These are phyloP conservation scores for Leptographium procerum DNA, from an alignment of 2,329 filamentous ascomycete species.

Conservation along the genomic window DNA sequence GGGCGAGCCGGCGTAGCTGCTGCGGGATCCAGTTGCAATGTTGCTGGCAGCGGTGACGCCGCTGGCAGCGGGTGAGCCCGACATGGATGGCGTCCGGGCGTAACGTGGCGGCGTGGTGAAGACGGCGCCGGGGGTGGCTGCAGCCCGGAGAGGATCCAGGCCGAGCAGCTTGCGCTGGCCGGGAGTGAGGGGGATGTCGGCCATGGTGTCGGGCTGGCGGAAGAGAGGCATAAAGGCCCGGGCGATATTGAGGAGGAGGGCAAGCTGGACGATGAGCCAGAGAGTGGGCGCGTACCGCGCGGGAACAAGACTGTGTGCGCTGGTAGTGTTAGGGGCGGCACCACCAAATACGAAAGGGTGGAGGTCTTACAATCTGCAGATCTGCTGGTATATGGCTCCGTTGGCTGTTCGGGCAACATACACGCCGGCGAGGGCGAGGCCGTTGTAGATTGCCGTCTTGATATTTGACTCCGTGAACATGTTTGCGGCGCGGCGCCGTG, in stretches of 20 bases:
- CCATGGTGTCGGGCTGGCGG: slow-evolving; percentile 61
- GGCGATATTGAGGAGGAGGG: slow-evolving; percentile 60
- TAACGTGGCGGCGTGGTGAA: slow-evolving; percentile 85
- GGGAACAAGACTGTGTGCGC: slow-evolving; percentile 21
- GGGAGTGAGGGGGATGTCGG: slow-evolving; percentile 86
- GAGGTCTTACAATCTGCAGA: slow-evolving; percentile 24
- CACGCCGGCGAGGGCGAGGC: slow-evolving; percentile 23
- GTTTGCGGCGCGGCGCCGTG: slow-evolving; percentile 63
- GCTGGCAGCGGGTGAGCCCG: slow-evolving; percentile 40
- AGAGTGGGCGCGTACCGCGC: slow-evolving; percentile 28
- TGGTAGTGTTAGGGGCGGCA: slow-evolving; percentile 11
- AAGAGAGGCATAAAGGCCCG: slow-evolving; percentile 62
- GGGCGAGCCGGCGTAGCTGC: slow-evolving; percentile 29
- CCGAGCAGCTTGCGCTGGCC: slow-evolving; percentile 77
- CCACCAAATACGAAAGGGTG: not conserved
- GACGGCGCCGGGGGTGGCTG: slow-evolving; percentile 56
- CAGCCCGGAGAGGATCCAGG: slow-evolving; percentile 53
- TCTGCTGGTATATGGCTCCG: slow-evolving; percentile 20
- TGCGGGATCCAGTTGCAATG: slow-evolving; percentile 15
- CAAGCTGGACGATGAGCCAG: slow-evolving; percentile 36
- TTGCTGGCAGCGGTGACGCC: slow-evolving; percentile 17
- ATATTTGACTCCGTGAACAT: slow-evolving; percentile 72
- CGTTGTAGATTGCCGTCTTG: slow-evolving; percentile 57
- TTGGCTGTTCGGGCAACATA: slow-evolving; percentile 8
- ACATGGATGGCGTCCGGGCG: slow-evolving; percentile 57